These are phyloP conservation scores for Tillandsia leiboldiana DNA, from an alignment of 176 grass and related monocot genomes.

Conservation along the genomic window DNA sequence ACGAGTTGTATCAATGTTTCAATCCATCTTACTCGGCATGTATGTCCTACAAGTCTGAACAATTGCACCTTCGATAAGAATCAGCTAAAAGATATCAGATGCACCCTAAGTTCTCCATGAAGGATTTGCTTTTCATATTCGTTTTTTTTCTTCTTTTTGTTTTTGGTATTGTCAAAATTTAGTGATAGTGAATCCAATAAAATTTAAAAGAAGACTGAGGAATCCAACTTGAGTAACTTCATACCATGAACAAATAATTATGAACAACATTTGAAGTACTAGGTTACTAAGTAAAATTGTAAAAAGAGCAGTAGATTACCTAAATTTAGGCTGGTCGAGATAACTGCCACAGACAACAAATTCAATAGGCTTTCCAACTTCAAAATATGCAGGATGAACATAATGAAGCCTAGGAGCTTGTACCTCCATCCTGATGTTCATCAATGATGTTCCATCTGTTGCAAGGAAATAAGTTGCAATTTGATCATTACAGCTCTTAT, in stretches of 20 bases:
- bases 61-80: not conserved
- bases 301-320: conserved; percentile 25
- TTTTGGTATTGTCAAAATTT: not conserved
- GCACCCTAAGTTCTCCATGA: too few relatives aligned
- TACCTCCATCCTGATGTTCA: conserved; percentile 70
- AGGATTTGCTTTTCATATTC: not conserved
- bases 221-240: not conserved
- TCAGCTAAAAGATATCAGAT: too few relatives aligned
- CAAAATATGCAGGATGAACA: conserved; percentile 81
- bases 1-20: not conserved
- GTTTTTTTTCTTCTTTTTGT: not conserved
- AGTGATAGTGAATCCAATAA: not conserved
- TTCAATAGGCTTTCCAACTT: conserved; percentile 76
- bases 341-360: conserved; percentile 77
- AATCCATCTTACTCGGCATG: not conserved
- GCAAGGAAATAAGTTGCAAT: not conserved
- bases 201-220: not conserved
- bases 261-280: not conserved
- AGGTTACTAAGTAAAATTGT: not conserved
- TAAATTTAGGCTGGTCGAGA: conserved; percentile 83
- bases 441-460: conserved; percentile 75
- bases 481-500: not conserved
- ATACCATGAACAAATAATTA: not conserved
- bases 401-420: conserved; percentile 82
- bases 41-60: not conserved